Conservation (phyloP, 345 rosid genomes). For the Bruguiera gymnorhiza region DNA sequence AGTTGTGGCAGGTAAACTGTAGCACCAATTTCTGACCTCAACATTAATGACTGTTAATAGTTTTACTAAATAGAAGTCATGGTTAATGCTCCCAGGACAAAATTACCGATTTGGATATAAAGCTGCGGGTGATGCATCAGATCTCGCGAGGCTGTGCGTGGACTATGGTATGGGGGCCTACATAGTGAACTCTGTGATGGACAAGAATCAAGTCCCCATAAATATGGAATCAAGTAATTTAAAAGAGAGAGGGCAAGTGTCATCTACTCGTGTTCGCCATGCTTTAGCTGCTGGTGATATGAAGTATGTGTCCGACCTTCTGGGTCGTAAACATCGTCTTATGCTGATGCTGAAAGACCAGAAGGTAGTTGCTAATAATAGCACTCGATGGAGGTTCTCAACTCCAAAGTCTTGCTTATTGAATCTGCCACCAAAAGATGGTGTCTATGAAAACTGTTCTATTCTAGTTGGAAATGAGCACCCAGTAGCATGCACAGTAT, state of each 20-base stretch:
- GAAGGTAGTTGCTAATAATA: conserved; percentile 20
- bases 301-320: conserved; percentile 75
- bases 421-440: conserved; percentile 76
- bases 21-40: not conserved
- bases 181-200: conserved; percentile 85
- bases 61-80: conserved; percentile 6
- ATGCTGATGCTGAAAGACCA: conserved; percentile 40
- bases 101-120: conserved; percentile 89
- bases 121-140: conserved; percentile 85
- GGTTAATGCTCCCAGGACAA: conserved; percentile 49
- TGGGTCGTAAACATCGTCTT: conserved; percentile 82
- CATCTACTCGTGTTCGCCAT: conserved; percentile 90
- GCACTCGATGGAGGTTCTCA: conserved; percentile 37
- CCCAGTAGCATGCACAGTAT: conserved; percentile 54
- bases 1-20: conserved; percentile 74
- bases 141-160: conserved; percentile 62
- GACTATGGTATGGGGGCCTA: conserved; percentile 64
- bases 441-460: conserved; percentile 53
- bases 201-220: conserved; percentile 53
- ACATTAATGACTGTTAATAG: too few relatives aligned
- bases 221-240: conserved; percentile 33
- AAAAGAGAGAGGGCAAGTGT: conserved; percentile 88
- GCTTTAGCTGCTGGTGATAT: conserved; percentile 78
- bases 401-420: conserved; percentile 53
- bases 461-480: conserved; percentile 39